Percentiles rank a stretch among this genome's conserved stretches.
These are phyloP conservation scores for Coemansia sp. DNA, from an alignment of 192 early-diverging fungal species.

Conservation along the genomic window DNA sequence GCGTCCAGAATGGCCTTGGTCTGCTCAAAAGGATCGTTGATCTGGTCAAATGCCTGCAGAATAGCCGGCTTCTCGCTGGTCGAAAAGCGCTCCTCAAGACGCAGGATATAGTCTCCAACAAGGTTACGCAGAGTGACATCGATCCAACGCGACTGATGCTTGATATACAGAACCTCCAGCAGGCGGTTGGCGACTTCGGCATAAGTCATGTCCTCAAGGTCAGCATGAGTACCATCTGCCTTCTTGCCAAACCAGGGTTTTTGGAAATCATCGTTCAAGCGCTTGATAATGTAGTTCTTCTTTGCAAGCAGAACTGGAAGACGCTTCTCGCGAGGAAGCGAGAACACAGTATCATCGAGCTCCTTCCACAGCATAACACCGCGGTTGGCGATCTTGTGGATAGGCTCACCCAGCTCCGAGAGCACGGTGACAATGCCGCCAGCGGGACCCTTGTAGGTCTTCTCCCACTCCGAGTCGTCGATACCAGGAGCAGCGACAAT, in stretches of 20 bases:
- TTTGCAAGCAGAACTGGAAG: constrained; percentile 74
- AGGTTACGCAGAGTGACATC: constrained; percentile 69
- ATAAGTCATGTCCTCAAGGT: constrained; percentile 94
- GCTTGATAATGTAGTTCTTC: constrained; percentile 89
- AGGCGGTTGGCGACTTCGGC: constrained; percentile 79
- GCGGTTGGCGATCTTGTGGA: constrained; percentile 94
- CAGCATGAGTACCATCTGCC: constrained; percentile 67
- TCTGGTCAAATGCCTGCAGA: not conserved
- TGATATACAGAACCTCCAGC: constrained; percentile 79
- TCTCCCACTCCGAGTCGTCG: constrained; percentile 84
- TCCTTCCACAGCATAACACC: constrained; percentile 93
- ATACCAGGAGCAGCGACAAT: constrained; percentile 89
- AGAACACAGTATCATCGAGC: constrained; percentile 88
- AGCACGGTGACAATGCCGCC: constrained; percentile 93
- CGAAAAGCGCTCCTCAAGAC: constrained; percentile 76
- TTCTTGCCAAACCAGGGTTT: constrained; percentile 96
- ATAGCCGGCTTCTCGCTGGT: not conserved
- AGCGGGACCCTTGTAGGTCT: constrained; percentile 84
- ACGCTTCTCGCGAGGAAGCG: constrained; percentile 86
- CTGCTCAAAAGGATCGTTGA: constrained; percentile 7
- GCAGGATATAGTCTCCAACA: constrained; percentile 77
- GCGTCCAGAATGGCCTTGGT: constrained; percentile 37
- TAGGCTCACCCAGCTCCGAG: constrained; percentile 94
- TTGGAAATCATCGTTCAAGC: constrained; percentile 89
- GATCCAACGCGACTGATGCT: constrained; percentile 79